phyloP scores from a whole-genome alignment of 179 eudicot species.

The Pouteria campechiana region DNA sequence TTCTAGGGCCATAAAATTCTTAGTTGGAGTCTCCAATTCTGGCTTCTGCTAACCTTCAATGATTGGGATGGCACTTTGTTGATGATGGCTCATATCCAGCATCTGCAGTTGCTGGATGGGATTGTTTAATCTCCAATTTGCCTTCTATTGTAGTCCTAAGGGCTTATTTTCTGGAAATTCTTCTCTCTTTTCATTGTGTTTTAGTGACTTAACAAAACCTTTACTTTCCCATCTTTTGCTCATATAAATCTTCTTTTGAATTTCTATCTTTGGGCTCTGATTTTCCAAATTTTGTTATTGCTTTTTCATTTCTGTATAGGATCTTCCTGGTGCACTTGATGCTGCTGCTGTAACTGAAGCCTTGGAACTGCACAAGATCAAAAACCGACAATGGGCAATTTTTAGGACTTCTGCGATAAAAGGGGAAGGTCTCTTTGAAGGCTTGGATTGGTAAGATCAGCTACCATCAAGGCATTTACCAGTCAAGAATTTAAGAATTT shows the following conservation, averaged over 20 bases:
- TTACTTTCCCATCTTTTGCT: not conserved
- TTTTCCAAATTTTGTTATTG: not conserved
- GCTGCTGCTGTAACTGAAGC: constrained; percentile 93
- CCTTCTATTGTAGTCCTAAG: too few species aligned
- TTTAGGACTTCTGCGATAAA: constrained; percentile 95
- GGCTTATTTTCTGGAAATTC: too few species aligned
- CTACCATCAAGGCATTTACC: too few species aligned
- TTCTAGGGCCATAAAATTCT: too few species aligned
- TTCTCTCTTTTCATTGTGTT: not conserved
- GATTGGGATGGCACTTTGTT: too few species aligned
- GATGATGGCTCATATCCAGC: too few species aligned
- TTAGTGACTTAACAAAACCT: too few species aligned
- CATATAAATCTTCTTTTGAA: not conserved
- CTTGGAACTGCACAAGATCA: constrained; percentile 93
- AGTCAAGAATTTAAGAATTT: too few species aligned
- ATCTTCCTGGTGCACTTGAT: constrained; percentile 98
- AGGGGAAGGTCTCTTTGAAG: constrained; percentile 98
- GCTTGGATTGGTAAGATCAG: constrained; percentile 78
- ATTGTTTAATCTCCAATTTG: too few species aligned
- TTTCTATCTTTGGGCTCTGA: not conserved
- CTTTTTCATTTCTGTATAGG: constrained; percentile 25
- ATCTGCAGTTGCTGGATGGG: too few species aligned
- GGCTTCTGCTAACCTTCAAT: too few species aligned
- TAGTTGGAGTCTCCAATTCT: too few species aligned
- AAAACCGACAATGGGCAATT: constrained; percentile 91